These are phyloP conservation scores for Musa itinerans DNA, from an alignment of 176 grass and related monocot genomes.

Conservation along the genomic window DNA sequence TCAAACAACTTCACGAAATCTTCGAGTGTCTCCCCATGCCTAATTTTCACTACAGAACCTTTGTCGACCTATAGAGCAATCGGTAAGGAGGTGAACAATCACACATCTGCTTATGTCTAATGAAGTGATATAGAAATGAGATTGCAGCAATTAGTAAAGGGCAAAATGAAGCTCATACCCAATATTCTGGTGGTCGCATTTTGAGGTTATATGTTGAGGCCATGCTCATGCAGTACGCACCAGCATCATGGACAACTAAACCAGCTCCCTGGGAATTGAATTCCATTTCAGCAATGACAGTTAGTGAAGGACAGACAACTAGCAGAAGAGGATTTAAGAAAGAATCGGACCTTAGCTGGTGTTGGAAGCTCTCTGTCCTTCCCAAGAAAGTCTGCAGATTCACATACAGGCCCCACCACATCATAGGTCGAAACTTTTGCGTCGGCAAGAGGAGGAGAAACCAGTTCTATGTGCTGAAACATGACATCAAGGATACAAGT, in stretches of 20 bases:
- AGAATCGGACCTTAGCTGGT: conserved; percentile 46
- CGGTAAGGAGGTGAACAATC: neutral
- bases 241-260: conserved; percentile 88
- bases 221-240: conserved; percentile 99
- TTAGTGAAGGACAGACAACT: neutral
- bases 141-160: neutral
- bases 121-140: neutral
- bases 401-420: conserved; percentile 97
- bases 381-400: conserved; percentile 94
- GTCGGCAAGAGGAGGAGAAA: conserved; percentile 46
- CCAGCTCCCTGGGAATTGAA: conserved; percentile 58
- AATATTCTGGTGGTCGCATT: conserved; percentile 83
- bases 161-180: conserved; percentile 38
- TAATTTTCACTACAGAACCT: conserved; percentile 64
- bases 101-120: neutral
- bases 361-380: conserved; percentile 78
- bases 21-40: conserved; percentile 70
- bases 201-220: conserved; percentile 95
- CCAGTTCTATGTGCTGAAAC: conserved; percentile 75
- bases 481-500: conserved; percentile 3
- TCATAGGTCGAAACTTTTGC: conserved; percentile 58
- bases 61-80: conserved; percentile 37
- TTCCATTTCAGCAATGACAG: conserved; percentile 1
- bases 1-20: conserved; percentile 87
- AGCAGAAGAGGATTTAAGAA: conserved; percentile 5